Conservation (phyloP, 306 rosid species). For the Amphicarpaea edgeworthii region DNA sequence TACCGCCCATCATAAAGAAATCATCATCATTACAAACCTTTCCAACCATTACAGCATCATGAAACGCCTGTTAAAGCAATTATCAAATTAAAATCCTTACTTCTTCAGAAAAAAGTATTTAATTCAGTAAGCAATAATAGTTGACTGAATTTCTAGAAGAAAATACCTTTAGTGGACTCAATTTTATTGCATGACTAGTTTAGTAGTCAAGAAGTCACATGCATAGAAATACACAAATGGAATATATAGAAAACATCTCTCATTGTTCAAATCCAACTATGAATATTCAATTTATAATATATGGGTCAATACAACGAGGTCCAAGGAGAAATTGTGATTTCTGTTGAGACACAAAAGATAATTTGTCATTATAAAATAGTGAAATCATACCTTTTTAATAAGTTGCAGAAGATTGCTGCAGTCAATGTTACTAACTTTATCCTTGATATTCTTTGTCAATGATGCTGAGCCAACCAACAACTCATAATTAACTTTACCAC, state of each 20-base stretch:
- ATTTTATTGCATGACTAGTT: constrained; percentile 19
- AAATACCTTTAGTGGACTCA: constrained; percentile 4
- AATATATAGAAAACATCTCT: constrained; percentile 2
- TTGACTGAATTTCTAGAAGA: constrained; percentile 19
- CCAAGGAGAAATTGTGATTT: constrained; percentile 33
- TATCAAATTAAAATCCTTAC: constrained; percentile 36
- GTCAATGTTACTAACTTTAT: constrained; percentile 49
- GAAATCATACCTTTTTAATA: constrained; percentile 66
- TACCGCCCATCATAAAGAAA: constrained; percentile 86
- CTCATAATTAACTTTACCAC: constrained; percentile 85
- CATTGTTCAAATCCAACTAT: constrained; percentile 21
- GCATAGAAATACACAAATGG: constrained; percentile 20
- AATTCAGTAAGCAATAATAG: constrained; percentile 1
- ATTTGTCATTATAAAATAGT: constrained; percentile 18
- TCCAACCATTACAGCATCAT: constrained; percentile 66
- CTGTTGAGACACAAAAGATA: constrained; percentile 20
- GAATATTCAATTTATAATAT: background rate
- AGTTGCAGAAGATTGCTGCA: constrained; percentile 63
- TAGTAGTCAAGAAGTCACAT: constrained; percentile 25
- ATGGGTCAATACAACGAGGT: constrained; percentile 17
- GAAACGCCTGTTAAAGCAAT: constrained; percentile 70
- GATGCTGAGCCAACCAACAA: constrained; percentile 54
- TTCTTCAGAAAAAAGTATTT: background rate
- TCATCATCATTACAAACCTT: constrained; percentile 73
- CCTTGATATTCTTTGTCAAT: constrained; percentile 48